Evolutionary conservation across 345 rosid genomes (phyloP), one percentile per base, ranked within the genome.

Genomic region (Hibiscus syriacus): DNA sequence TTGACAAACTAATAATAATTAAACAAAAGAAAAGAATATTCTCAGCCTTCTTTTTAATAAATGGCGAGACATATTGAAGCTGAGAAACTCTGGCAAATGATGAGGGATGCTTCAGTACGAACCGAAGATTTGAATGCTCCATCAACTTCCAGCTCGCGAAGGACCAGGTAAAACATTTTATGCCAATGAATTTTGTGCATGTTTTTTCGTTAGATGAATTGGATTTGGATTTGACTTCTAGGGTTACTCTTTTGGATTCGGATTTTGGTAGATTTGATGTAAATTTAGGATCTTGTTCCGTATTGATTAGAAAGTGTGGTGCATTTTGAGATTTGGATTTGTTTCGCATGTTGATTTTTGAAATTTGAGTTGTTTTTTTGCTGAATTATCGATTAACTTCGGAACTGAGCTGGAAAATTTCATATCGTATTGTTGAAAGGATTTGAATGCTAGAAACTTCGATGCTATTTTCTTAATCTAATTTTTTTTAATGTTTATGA

Each of bases 61-160:
- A 63, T 63, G 63, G 25, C 25, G 22, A 57, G 43, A 71, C 38
- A 17, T 39, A n/a, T 64, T 59, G 43, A 38, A 26, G 62, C 23
- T 63, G 74, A 63, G 6, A 25, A 45, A 3, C 23, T 62, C 53
- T 22, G 20, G 53, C 19, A 20, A 59, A 45, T 17, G 34, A 71
- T 63, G 74, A 54, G 57, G 25, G 57, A 54, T 54, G 23, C 30
- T 54, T 54, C 57, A 54, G 16, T 54, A 11, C 69, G 76, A 73
- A 59, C 50, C 5, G 74, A 69, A 38, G 68, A 64, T 50, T 68
- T 60, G n/a, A 68, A 64, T 48, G 68, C 46, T 68, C 71, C 76
- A 19, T 72, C 74, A 3, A 69, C 76, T 29, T 72, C 76, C 3
- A 76, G 67, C 48, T 67, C 62, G 41, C 67, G 72, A 55, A 36